Base-by-base conservation (phyloP, 2,329 filamentous ascomycete species). In the Phoma sp. region DNA sequence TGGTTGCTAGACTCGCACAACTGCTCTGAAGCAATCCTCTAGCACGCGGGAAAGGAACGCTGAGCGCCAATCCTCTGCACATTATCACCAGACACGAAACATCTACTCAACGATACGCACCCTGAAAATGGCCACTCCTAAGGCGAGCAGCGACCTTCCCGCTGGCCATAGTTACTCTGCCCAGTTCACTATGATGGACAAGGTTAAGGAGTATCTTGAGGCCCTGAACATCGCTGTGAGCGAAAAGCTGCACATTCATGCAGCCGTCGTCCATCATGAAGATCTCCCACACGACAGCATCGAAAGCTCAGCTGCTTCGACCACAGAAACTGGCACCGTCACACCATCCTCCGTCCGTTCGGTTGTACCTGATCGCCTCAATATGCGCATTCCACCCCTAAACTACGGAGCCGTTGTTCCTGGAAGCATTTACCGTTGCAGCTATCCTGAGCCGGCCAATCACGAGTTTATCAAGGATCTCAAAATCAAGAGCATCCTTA, bases 391-490 rank as follows among this genome's bases (percentile, higher is more conserved):
- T 14, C 77, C 78, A n/a, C 90, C 90, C 1, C 66, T 77, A 60
- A 96, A 96, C 70, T 96, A 93, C 74, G 91, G 89, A 15, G 77
- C 86, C 23, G 88, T 96, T 17, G 78, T 88, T 17, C 84, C 87
- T 6, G 87, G 88, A 7, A 80, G 86, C 10, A 81, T 97, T 23
- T 96, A 91, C 72, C 85, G 93, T 46, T 93, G 91, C 74, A 89
- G 88, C 61, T 96, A 92, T 69, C 93, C 93, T 2, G 79, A 86
- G 57, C 74, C 82, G 5, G 82, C 87, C 51, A 88, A 96, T 67
- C 89, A 90, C 59, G 79, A 80, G 3, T 93, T 90, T 67, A 77
- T 96, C 48, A 78, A 83, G 64, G 80, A 78, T 21, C 79, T 96
- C 42, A 80, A 84, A 10, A 78, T 97, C 57, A 92, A 90, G 77